Evolutionary conservation across 148 eudicot species (phyloP).

Genomic region (Cornus florida): DNA sequence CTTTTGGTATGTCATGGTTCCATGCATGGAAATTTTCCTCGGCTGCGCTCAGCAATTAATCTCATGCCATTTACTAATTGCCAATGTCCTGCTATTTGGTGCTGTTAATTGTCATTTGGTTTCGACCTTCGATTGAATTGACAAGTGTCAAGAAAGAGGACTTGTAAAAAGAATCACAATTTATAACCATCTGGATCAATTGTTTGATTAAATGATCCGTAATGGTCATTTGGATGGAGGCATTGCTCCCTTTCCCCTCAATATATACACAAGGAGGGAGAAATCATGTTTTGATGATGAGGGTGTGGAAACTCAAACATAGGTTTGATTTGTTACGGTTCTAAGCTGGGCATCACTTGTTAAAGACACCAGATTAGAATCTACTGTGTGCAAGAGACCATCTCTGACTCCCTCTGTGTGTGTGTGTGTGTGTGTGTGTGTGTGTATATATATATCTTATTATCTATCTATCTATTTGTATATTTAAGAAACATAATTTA

Average conservation of each 20-base stretch:
- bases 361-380: background rate
- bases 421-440: too few species aligned
- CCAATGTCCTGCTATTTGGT: background rate
- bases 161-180: background rate
- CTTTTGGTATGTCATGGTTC: background rate
- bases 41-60: background rate
- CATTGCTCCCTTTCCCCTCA: background rate
- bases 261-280: background rate
- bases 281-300: background rate
- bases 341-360: too few species aligned
- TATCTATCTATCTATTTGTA: too few species aligned
- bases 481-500: too few species aligned
- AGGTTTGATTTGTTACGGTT: too few species aligned
- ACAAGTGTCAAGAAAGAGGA: background rate
- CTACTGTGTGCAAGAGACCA: background rate
- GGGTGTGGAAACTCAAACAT: too few species aligned
- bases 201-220: background rate
- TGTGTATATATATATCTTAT: too few species aligned
- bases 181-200: background rate
- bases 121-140: background rate
- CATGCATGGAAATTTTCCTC: background rate
- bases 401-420: too few species aligned
- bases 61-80: background rate
- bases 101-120: background rate
- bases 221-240: background rate